Conservation (phyloP, 2,329 filamentous ascomycete genomes). For the Aureobasidium uvarum region DNA sequence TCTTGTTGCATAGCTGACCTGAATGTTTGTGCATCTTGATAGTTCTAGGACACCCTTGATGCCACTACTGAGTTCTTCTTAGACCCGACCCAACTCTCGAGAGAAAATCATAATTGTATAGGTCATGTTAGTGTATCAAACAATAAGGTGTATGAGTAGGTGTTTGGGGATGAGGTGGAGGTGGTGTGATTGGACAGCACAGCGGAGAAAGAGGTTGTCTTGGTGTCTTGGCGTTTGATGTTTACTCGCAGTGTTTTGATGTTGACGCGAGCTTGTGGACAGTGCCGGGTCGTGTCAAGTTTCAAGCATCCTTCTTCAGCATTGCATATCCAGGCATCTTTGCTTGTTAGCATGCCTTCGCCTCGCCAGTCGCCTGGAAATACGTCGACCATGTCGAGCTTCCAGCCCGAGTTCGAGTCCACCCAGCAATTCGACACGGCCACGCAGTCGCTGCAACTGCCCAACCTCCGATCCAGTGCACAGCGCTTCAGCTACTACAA, state of each 20-base stretch:
- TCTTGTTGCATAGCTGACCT: not conserved
- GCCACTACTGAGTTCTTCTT: no score
- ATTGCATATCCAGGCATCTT: conserved; percentile 2
- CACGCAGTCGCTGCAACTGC: conserved; percentile 27
- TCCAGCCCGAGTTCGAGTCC: conserved; percentile 29
- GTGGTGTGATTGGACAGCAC: not conserved
- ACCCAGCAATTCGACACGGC: conserved; percentile 30
- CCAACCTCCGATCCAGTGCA: conserved; percentile 21
- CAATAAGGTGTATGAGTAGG: no score
- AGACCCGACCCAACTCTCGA: no score
- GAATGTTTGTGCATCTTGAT: not conserved
- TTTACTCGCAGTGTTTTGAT: conserved; percentile 26
- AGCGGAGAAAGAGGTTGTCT: not conserved
- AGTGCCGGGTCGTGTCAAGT: not conserved
- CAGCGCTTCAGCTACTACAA: conserved; percentile 20
- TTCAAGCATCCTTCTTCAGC: conserved; percentile 19
- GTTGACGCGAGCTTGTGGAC: conserved; percentile 18
- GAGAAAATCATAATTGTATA: not conserved
- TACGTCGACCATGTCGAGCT: conserved; percentile 28
- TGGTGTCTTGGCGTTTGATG: conserved; percentile 25
- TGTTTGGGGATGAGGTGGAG: not conserved
- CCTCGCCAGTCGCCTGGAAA: conserved; percentile 24
- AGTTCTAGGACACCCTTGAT: no score
- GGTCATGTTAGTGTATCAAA: not conserved
- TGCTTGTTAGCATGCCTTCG: conserved; percentile 20